Evolutionary conservation across 139 green algal species (phyloP).

Genomic region (Tetradesmus obliquus): DNA sequence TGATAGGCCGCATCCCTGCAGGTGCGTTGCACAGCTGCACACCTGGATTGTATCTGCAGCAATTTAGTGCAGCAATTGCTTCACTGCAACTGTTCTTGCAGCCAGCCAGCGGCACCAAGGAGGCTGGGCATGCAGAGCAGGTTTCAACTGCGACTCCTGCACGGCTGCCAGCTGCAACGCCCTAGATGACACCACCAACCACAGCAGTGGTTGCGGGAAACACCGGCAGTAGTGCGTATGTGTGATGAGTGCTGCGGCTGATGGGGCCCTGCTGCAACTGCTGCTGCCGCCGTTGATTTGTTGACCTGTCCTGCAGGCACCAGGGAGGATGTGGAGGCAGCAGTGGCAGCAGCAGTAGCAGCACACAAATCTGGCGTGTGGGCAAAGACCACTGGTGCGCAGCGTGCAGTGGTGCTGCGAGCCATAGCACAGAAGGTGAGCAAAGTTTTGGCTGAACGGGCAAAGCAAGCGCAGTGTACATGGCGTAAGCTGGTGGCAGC

Average conservation of each 20-base stretch:
- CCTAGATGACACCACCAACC: too few species aligned
- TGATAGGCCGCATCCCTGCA: constrained; percentile 72
- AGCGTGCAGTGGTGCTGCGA: constrained; percentile 66
- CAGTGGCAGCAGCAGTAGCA: constrained; percentile 63
- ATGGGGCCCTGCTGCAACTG: neutral
- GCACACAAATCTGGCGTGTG: constrained; percentile 61
- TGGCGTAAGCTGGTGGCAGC: neutral
- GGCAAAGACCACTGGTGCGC: constrained; percentile 58
- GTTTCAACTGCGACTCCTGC: too few species aligned
- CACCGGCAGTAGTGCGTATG: too few species aligned
- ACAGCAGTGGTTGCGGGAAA: too few species aligned
- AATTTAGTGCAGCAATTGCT: too few species aligned
- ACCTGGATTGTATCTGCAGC: neutral
- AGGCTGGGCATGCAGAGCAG: too few species aligned
- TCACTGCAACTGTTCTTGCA: too few species aligned
- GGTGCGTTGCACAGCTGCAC: neutral
- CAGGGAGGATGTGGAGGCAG: constrained; percentile 66
- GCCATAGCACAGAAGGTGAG: constrained; percentile 73
- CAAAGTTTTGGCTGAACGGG: neutral
- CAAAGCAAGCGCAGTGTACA: too few species aligned
- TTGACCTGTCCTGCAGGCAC: constrained; percentile 58
- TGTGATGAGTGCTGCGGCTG: too few species aligned
- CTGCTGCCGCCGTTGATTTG: neutral
- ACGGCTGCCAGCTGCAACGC: too few species aligned
- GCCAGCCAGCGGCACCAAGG: too few species aligned